phyloP scores from a whole-genome alignment of 257 asterid species.

The Ballota nigra region DNA sequence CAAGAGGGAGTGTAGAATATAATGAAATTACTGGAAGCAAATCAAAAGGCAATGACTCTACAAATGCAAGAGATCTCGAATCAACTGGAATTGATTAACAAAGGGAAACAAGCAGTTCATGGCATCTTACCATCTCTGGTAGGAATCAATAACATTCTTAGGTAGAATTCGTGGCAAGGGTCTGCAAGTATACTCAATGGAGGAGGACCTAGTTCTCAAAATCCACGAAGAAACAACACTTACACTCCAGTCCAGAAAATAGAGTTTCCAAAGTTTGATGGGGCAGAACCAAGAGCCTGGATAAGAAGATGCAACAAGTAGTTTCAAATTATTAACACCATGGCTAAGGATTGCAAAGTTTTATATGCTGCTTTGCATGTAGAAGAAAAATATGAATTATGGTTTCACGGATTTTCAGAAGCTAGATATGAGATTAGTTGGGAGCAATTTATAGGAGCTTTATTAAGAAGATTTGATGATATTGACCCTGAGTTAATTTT shows the following conservation, averaged over 20 bases:
- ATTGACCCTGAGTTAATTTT: not conserved
- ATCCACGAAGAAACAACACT: not conserved
- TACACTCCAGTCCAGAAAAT: not conserved
- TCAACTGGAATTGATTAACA: not conserved
- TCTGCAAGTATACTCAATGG: not conserved
- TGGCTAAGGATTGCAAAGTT: not conserved
- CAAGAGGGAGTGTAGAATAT: not conserved
- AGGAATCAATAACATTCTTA: not conserved
- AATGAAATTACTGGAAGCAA: not conserved
- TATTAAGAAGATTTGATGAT: not conserved
- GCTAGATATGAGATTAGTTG: not conserved
- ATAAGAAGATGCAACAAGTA: not conserved
- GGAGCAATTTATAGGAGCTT: not conserved
- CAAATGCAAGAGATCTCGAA: not conserved
- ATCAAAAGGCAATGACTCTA: not conserved
- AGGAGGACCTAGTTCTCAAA: not conserved
- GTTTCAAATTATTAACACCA: not conserved
- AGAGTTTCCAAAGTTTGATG: not conserved
- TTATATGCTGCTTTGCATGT: too few relatives aligned
- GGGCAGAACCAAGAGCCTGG: not conserved
- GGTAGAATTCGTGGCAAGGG: not conserved
- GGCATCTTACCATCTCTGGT: not conserved
- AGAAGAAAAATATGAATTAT: not conserved
- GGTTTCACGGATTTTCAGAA: not conserved
- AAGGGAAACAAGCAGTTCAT: not conserved